Conservation (phyloP, 495 filamentous ascomycete genomes). For the Xanthoparmelia taractica region DNA sequence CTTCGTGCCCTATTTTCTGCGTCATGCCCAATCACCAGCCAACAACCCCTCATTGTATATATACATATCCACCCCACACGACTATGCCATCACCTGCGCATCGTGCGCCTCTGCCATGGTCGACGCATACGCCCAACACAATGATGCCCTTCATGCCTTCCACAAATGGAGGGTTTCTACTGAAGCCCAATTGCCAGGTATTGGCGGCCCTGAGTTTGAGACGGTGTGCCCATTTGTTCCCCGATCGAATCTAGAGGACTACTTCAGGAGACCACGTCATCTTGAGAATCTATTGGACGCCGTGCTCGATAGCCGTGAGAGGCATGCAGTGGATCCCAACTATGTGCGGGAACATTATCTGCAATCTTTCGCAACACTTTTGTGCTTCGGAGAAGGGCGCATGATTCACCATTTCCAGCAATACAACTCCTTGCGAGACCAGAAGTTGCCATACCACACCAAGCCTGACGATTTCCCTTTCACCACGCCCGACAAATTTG, state of each 20-base stretch:
- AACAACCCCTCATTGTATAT: not conserved
- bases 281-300: not conserved
- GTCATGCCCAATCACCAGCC: not conserved
- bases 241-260: not conserved
- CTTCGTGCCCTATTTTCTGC: not conserved
- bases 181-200: conserved; percentile 20
- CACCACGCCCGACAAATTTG: conserved; percentile 2
- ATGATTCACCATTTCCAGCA: conserved; percentile 16
- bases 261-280: not conserved
- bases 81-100: not conserved
- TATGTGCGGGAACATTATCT: conserved; percentile 17
- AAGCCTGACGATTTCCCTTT: conserved; percentile 14
- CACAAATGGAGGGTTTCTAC: conserved; percentile 29
- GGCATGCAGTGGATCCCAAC: not conserved
- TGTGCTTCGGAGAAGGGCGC: conserved; percentile 11
- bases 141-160: conserved; percentile 31
- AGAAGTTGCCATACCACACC: conserved; percentile 11
- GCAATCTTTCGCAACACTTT: conserved; percentile 18
- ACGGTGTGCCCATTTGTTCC: not conserved
- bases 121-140: conserved; percentile 19
- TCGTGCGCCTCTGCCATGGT: not conserved
- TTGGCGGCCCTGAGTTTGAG: conserved; percentile 18
- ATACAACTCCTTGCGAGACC: conserved; percentile 14
- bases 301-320: not conserved
- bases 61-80: not conserved